A percentile compares a stretch with the other conserved stretches of the same genome.
These are phyloP conservation scores for Centaurea solstitialis DNA, from an alignment of 129 eudicot species.

Conservation along the genomic window DNA sequence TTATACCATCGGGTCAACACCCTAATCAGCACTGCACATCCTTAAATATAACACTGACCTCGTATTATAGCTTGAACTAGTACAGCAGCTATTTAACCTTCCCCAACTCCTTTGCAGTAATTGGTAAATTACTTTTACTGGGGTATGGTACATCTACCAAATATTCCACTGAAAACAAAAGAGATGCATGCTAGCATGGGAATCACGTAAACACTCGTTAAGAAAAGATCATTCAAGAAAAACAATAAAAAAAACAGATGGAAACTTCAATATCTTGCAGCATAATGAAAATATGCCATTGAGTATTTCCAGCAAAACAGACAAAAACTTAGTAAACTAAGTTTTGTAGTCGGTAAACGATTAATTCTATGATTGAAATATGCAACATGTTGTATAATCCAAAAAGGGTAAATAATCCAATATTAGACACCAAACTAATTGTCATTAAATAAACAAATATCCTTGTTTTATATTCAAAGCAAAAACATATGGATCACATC, in stretches of 20 bases:
- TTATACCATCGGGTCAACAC: neutral
- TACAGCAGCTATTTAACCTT: neutral
- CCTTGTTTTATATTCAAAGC: neutral
- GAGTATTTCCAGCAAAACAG: neutral
- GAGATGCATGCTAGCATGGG: neutral
- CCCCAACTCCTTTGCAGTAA: neutral
- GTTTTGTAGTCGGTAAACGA: neutral
- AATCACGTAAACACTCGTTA: neutral
- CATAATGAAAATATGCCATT: neutral
- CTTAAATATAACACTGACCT: neutral
- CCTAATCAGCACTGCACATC: neutral
- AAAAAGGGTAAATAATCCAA: neutral
- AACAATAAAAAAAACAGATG: neutral
- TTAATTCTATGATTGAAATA: neutral
- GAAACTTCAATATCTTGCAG: neutral
- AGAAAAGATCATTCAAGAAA: neutral
- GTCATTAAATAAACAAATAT: neutral
- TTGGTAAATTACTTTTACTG: neutral
- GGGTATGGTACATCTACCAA: neutral
- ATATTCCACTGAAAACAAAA: neutral
- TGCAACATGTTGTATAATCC: neutral
- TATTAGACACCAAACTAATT: neutral
- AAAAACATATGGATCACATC: neutral
- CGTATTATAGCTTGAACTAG: neutral
- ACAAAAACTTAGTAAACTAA: neutral